Conservation (phyloP, 1,139 yeast genomes). For the Sugiyamaella pinicola region DNA sequence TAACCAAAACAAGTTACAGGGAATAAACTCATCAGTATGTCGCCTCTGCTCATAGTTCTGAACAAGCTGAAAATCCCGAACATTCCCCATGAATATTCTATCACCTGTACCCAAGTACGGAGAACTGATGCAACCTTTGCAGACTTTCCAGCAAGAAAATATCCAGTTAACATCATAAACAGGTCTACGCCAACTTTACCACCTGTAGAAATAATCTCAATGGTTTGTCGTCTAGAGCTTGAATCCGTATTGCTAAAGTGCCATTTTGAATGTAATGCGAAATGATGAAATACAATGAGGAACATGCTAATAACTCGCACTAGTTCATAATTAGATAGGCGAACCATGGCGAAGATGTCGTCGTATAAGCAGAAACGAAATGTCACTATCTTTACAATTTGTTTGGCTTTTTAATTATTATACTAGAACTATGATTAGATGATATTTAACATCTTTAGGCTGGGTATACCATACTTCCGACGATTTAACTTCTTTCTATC, state of each 20-base stretch:
- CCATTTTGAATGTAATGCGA: conserved; percentile 5
- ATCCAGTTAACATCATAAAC: conserved; percentile 19
- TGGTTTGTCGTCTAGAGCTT: neutral
- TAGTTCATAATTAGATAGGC: conserved; percentile 20
- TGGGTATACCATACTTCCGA: too few species aligned
- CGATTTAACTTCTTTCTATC: too few species aligned
- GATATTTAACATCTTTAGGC: too few species aligned
- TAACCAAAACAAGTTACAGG: conserved; percentile 13
- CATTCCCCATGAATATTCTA: conserved; percentile 12
- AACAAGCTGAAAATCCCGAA: neutral
- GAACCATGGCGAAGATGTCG: conserved; percentile 12
- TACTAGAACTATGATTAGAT: too few species aligned
- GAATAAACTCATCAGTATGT: conserved; percentile 10
- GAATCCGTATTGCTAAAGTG: conserved; percentile 8
- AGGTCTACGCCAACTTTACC: conserved; percentile 20
- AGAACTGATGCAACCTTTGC: conserved; percentile 9
- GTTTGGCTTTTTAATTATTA: too few species aligned
- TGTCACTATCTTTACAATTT: too few species aligned
- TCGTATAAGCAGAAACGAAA: too few species aligned
- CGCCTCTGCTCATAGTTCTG: neutral
- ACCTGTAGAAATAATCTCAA: neutral
- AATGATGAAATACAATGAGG: conserved; percentile 18
- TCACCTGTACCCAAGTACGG: conserved; percentile 20
- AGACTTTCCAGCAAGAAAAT: conserved; percentile 12
- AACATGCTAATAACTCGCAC: conserved; percentile 18